Base-by-base conservation (phyloP, 2,329 filamentous ascomycete species). In the Pseudogymnoascus destructans region DNA sequence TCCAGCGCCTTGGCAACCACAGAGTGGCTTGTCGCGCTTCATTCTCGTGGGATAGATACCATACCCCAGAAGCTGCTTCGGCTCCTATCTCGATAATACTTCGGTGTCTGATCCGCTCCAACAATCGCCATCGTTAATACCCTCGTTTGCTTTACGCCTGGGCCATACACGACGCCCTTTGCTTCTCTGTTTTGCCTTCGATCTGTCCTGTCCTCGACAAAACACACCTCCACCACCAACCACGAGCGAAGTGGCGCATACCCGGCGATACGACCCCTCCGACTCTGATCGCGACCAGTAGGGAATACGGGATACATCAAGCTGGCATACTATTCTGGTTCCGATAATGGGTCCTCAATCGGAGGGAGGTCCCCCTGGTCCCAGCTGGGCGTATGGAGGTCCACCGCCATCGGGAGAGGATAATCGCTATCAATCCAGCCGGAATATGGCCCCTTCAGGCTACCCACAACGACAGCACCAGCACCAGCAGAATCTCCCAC, bases 301-400 rank as follows among this genome's bases (percentile, higher is more conserved):
- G 38, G 38, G 8, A 13, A 11, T 23, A 42, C 19, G 38, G 38
- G 38, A 42, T 42, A 42, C 10, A 42, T 13, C 56, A 57, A 57
- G 19, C 35, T 27, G 33, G 35, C 27, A 42, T 38, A 46, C 49
- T 49, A 17, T 42, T 36, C 21, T 49, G 57, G 15, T 15, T 55
- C 27, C 23, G 19, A 58, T 21, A n/a, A 69, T 70, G 69, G 65
- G 69, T 63, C 68, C 69, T 64, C 68, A 70, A 59, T 65, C 68
- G 55, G 69, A 72, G 66, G 67, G 68, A 63, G 66, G 66, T 59
- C 65, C 66, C 61, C 69, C 67, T 62, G 69, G 63, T 15, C 65
- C 67, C 49, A 63, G 62, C 27, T 61, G 61, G 19, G 62, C 61
- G 55, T 61, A 66, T 63, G 63, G 62, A 30, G 60, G 60, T n/a